Conservation (phyloP, 2,329 filamentous ascomycete genomes). For the Aspergillus latus region DNA sequence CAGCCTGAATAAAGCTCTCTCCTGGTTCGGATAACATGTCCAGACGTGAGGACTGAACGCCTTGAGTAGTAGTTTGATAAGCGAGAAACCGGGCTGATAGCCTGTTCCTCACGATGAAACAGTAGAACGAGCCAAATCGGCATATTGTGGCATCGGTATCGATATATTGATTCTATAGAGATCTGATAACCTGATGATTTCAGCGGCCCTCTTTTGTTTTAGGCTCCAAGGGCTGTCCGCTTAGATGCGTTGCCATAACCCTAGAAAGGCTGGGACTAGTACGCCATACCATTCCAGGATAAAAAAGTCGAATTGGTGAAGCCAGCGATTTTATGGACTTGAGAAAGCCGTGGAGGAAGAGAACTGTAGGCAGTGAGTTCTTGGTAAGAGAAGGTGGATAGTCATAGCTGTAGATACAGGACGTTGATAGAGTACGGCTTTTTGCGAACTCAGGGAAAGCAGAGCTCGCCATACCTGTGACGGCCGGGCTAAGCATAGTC, state of each 20-base stretch:
- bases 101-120: too few relatives aligned
- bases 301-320: conserved; percentile 39
- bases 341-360: conserved; percentile 54
- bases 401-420: conserved; percentile 31
- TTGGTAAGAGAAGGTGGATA: conserved; percentile 20
- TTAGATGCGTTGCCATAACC: conserved; percentile 39
- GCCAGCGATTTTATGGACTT: conserved; percentile 49
- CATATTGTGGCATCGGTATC: conserved; percentile 16
- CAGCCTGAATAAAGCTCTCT: conserved; percentile 21
- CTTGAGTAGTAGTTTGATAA: conserved; percentile 25
- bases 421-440: conserved; percentile 17
- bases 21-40: conserved; percentile 20
- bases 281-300: conserved; percentile 43
- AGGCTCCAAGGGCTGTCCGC: conserved; percentile 27
- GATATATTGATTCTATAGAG: conserved; percentile 22
- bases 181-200: conserved; percentile 38
- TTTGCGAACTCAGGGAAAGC: conserved; percentile 21
- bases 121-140: too few relatives aligned
- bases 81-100: conserved; percentile 23
- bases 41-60: conserved; percentile 21
- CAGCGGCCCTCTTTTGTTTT: conserved; percentile 34
- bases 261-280: conserved; percentile 45
- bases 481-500: neutral
- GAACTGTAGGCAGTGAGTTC: conserved; percentile 34
- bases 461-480: conserved; percentile 19